Evolutionary conservation across 345 rosid species (phyloP).

Genomic region (Euphorbia tirucalli): DNA sequence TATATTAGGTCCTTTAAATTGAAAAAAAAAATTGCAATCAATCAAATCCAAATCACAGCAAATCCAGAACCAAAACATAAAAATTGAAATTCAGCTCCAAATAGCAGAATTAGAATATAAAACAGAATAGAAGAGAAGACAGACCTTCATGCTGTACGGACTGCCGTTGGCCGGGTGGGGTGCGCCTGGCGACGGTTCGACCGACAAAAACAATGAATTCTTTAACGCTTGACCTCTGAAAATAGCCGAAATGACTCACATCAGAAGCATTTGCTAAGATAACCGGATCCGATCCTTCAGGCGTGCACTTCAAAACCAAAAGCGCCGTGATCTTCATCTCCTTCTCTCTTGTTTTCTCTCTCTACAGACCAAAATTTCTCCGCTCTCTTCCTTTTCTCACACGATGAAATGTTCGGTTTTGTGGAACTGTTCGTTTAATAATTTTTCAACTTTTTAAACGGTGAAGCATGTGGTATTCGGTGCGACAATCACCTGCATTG

Average conservation of each 20-base stretch:
- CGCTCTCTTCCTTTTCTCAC: neutral
- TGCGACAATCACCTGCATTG: neutral
- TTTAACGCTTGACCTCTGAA: conserved; percentile 79
- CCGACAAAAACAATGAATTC: conserved; percentile 84
- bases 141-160: conserved; percentile 92
- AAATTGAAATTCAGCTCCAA: neutral
- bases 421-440: neutral
- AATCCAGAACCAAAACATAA: neutral
- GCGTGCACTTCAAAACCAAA: conserved; percentile 64
- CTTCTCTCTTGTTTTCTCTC: conserved; percentile 10
- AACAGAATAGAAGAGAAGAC: neutral
- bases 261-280: conserved; percentile 69
- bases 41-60: neutral
- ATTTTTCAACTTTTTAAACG: neutral
- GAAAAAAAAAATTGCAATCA: neutral
- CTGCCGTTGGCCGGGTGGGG: conserved; percentile 80
- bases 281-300: conserved; percentile 66
- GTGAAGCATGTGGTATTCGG: neutral
- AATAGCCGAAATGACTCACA: conserved; percentile 87
- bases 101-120: neutral
- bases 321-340: conserved; percentile 92
- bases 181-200: conserved; percentile 91
- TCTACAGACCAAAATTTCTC: neutral
- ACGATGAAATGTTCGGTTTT: neutral
- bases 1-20: neutral